Evolutionary conservation across 2,329 filamentous ascomycete genomes (phyloP), one percentile per base, ranked within the genome.

Genomic region (Fusarium odoratissimum): DNA sequence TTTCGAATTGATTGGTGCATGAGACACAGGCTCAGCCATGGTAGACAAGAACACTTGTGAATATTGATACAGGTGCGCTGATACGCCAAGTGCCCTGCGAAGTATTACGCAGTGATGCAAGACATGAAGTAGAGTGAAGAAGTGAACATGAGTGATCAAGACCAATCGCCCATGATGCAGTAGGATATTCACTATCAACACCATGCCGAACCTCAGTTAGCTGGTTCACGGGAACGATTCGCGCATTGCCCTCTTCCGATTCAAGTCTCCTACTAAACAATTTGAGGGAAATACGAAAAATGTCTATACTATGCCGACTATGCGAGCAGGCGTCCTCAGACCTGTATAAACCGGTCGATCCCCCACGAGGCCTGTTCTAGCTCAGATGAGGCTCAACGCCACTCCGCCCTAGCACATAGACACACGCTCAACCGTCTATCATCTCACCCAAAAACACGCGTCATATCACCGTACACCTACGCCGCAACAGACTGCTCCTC

Each of bases 401-500:
- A 55, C 42, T 30, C 23, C 31, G 31, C 55, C 41, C 55, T 49
- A 49, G 41, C 21, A 58, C 55, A 37, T 30, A 57, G 54, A 28
- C 30, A 25, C 54, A 57, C 30, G 41, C 14, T 25, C 23, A 58
- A 58, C 54, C 54, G 21, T 56, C 38, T 35, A 46, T 46, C 54
- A 56, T 33, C 41, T 58, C 41, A 37, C 31, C 41, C 38, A 57
- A 31, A 31, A 48, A 19, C n/a, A 23, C 25, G 35, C n/a, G 45
- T 25, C 17, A 60, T 54, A 37, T 60, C 56, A 12, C 19, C 25
- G 1, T 46, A 28, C 14, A 21, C 13, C 42, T 69, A 76, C 6
- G 67, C 74, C 45, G 60, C 68, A 63, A 74, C 73, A 42, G 76
- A 58, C 62, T 76, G 69, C 48, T 77, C 75, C 61, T 77, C 74